Evolutionary conservation across 306 rosid genomes (phyloP).

Genomic region (Datisca glomerata): DNA sequence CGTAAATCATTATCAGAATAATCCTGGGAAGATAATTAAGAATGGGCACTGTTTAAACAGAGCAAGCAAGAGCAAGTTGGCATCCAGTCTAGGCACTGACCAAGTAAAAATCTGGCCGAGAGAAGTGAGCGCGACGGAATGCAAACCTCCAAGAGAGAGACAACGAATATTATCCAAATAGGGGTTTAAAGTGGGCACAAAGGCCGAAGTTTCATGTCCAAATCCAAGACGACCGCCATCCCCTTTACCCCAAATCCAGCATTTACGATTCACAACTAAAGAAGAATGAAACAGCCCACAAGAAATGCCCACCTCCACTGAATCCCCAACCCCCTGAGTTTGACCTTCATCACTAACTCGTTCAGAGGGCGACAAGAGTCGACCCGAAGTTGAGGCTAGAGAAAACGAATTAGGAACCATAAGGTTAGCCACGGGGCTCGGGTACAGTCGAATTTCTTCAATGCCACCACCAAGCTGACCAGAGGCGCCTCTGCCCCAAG

Average conservation of each 20-base stretch:
- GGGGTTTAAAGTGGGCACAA: constrained; percentile 67
- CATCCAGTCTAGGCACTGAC: constrained; percentile 72
- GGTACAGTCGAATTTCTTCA: constrained; percentile 81
- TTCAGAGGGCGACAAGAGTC: neutral
- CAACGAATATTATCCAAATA: constrained; percentile 38
- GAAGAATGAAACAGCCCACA: constrained; percentile 93
- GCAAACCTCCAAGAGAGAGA: constrained; percentile 70
- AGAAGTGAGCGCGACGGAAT: constrained; percentile 55
- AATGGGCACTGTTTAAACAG: too few species aligned
- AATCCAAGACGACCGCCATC: constrained; percentile 89
- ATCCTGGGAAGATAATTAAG: too few species aligned
- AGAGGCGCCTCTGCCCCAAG: constrained; percentile 93
- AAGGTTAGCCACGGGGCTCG: constrained; percentile 64
- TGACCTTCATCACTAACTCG: too few species aligned
- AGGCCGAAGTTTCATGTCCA: constrained; percentile 62
- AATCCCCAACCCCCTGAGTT: neutral
- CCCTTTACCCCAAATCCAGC: constrained; percentile 97
- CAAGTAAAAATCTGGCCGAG: constrained; percentile 70
- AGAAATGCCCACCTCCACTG: constrained; percentile 55
- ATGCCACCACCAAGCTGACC: constrained; percentile 96
- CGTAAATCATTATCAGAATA: too few species aligned
- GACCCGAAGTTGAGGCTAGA: constrained; percentile 46
- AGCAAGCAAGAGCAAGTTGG: too few species aligned
- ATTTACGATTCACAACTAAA: constrained; percentile 41
- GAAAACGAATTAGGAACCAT: constrained; percentile 42